Base-by-base conservation (phyloP, 441 rosid genomes). In the Bruguiera hainesii region DNA sequence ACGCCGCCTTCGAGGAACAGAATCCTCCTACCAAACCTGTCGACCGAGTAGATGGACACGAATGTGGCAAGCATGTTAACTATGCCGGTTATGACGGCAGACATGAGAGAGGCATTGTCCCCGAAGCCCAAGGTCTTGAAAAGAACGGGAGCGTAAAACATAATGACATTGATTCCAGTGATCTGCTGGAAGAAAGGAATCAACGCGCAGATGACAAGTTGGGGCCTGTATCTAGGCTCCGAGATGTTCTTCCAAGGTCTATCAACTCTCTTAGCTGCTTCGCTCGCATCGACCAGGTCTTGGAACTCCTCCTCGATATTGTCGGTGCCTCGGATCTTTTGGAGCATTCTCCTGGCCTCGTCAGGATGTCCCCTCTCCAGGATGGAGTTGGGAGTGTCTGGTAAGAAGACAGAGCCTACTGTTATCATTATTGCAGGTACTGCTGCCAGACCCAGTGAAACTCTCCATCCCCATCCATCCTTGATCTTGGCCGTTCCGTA, bases 141-240 rank as follows among this genome's bases (percentile, higher is more conserved):
- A 46, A 85, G 75, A 30, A 85, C 84, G 0, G 89, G 85, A 0
- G 85, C 89, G 21, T 83, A 85, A 52, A 85, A 85, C 31, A 80
- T 83, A 64, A 85, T 78, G 63, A 79, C 85, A 59, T 84, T 80
- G 59, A 84, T 84, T 23, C 84, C 87, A 0, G 87, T 83, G 61
- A 79, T 70, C 51, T 83, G 87, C 63, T 83, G 87, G 49, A 81
- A 83, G 77, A 81, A 81, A 15, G 88, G 88, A 56, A 84, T 78
- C 60, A 81, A 66, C 65, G 68, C 55, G 70, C 84, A 78, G 53
- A 79, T 69, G 56, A 75, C 73, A 62, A 84, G 68, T 18, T 84
- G 85, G 46, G 89, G 89, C 62, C 83, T 80, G 64, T 84, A 80
- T 71, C 72, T 77, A 26, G 71, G 79, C 35, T 73, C 70, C 52